Conservation (phyloP, 2,329 filamentous ascomycete genomes). For the Colletotrichum paranaense region DNA sequence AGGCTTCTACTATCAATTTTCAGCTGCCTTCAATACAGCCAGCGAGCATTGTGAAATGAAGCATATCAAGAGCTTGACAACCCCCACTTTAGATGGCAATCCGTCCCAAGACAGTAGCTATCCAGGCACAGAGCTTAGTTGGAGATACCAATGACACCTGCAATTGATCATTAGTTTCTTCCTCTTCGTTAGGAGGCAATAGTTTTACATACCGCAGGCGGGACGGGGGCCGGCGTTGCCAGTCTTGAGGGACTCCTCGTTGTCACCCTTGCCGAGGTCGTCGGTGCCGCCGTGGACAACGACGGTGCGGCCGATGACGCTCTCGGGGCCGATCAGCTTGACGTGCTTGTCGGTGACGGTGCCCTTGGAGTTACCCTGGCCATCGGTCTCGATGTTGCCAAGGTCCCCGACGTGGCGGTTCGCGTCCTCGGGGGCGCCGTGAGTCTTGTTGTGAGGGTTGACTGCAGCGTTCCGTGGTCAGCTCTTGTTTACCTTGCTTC, state of each 20-base stretch:
- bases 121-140: slow-evolving; percentile 59
- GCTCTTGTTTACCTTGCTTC: not conserved
- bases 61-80: not conserved
- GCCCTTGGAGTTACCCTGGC: slow-evolving; percentile 89
- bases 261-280: slow-evolving; percentile 91
- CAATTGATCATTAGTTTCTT: not conserved
- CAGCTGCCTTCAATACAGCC: slow-evolving; percentile 8
- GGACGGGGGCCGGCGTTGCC: slow-evolving; percentile 94
- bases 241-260: slow-evolving; percentile 98
- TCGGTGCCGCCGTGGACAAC: slow-evolving; percentile 96
- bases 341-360: slow-evolving; percentile 82
- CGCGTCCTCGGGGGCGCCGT: slow-evolving; percentile 86
- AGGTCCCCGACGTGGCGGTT: slow-evolving; percentile 96
- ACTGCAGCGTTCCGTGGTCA: slow-evolving; percentile 63
- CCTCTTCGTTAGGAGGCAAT: not conserved
- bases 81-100: slow-evolving; percentile 1
- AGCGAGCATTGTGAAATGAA: not conserved
- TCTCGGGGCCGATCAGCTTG: slow-evolving; percentile 96
- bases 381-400: slow-evolving; percentile 97
- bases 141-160: slow-evolving; percentile 90
- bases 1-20: not conserved
- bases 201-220: slow-evolving; percentile 80
- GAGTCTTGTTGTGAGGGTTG: slow-evolving; percentile 94
- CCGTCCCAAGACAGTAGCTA: not conserved
- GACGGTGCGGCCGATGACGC: slow-evolving; percentile 94